Conservation (phyloP, 2,329 filamentous ascomycete genomes). For the Talaromyces sp. region DNA sequence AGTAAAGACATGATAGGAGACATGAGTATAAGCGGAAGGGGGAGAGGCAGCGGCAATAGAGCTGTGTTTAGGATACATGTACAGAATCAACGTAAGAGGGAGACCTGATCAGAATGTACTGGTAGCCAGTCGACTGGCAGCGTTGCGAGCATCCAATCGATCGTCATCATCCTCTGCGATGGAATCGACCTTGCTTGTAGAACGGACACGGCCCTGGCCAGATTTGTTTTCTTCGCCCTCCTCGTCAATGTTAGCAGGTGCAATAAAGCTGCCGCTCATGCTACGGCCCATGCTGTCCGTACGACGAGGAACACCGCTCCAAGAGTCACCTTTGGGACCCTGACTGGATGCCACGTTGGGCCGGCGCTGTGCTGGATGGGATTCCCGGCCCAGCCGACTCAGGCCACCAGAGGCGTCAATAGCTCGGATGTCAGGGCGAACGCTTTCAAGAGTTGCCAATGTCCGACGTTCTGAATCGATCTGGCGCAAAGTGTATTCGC, state of each 20-base stretch:
- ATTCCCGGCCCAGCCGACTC: conserved; percentile 83
- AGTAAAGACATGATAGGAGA: conserved; percentile 29
- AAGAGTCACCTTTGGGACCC: conserved; percentile 96
- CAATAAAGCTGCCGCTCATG: conserved; percentile 71
- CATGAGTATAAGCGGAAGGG: conserved; percentile 15
- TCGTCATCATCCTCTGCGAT: conserved; percentile 70
- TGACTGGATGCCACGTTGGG: conserved; percentile 82
- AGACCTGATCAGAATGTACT: conserved; percentile 74
- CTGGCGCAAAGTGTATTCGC: conserved; percentile 90
- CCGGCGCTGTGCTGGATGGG: conserved; percentile 75
- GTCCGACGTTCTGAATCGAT: conserved; percentile 95
- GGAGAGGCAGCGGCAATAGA: conserved; percentile 33
- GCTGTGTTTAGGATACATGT: conserved; percentile 38
- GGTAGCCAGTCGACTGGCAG: conserved; percentile 87
- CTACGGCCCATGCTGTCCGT: conserved; percentile 77
- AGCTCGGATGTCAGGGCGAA: conserved; percentile 86
- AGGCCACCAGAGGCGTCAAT: conserved; percentile 91
- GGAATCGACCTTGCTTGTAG: conserved; percentile 49
- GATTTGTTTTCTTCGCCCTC: conserved; percentile 56
- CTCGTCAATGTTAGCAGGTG: conserved; percentile 63
- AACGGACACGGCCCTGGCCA: conserved; percentile 50
- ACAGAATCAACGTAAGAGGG: conserved; percentile 26
- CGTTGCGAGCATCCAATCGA: conserved; percentile 91
- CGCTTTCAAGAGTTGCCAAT: conserved; percentile 87
- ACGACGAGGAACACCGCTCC: conserved; percentile 88